Conservation (phyloP, 306 rosid species). For the Medicago ruthenica region DNA sequence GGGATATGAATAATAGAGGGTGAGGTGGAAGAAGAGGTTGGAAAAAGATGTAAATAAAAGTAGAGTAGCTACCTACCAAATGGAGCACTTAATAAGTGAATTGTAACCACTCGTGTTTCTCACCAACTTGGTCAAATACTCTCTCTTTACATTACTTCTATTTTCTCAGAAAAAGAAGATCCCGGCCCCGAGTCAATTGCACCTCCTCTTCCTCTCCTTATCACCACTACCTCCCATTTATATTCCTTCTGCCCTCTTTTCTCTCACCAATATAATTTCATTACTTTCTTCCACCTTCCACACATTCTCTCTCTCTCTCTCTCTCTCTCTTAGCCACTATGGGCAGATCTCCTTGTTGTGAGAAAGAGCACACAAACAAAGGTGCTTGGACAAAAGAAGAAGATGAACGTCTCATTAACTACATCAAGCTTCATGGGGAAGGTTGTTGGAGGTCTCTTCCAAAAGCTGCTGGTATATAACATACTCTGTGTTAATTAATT, state of each 20-base stretch:
- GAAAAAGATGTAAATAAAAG: slow-evolving; percentile 14
- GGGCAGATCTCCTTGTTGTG: slow-evolving; percentile 83
- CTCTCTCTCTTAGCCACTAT: slow-evolving; percentile 1
- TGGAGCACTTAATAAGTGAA: slow-evolving; percentile 52
- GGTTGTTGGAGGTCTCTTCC: slow-evolving; percentile 87
- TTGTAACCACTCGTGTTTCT: slow-evolving; percentile 68
- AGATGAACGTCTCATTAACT: slow-evolving; percentile 70
- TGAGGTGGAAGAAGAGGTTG: neutral
- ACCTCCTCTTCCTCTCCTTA: slow-evolving; percentile 42
- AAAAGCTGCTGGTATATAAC: slow-evolving; percentile 62
- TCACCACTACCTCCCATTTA: slow-evolving; percentile 59
- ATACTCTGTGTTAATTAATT: neutral
- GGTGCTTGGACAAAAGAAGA: slow-evolving; percentile 87
- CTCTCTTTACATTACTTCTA: slow-evolving; percentile 41
- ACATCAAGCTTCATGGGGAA: slow-evolving; percentile 69
- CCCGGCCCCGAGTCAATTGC: slow-evolving; percentile 66
- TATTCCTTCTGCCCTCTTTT: slow-evolving; percentile 40
- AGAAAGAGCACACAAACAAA: slow-evolving; percentile 74
- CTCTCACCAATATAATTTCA: slow-evolving; percentile 3
- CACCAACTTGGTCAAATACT: slow-evolving; percentile 81
- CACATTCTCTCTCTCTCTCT: neutral
- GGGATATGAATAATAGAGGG: neutral
- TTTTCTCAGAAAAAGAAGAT: slow-evolving; percentile 42
- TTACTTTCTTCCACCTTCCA: too few species aligned
- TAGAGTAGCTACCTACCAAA: slow-evolving; percentile 60